Conservation (phyloP, 176 grass and related monocot species). For the Chrysopogon serrulatus region DNA sequence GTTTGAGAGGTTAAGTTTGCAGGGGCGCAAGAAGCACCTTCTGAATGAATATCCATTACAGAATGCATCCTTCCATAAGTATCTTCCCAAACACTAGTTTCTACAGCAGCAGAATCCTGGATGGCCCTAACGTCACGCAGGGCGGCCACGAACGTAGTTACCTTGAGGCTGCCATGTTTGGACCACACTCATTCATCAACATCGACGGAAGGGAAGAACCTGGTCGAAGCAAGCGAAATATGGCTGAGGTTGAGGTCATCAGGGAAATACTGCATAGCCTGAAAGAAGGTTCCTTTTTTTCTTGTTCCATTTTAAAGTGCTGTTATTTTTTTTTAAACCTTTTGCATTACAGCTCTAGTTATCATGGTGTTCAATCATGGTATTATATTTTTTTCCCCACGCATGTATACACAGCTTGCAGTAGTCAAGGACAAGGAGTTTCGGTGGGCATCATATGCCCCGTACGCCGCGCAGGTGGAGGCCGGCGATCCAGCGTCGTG, state of each 20-base stretch:
- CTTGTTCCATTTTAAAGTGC: background rate
- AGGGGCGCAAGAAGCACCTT: conserved; percentile 52
- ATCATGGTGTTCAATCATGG: background rate
- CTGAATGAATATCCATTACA: conserved; percentile 70
- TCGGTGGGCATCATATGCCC: background rate
- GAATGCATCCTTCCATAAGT: conserved; percentile 72
- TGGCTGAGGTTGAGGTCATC: conserved; percentile 39
- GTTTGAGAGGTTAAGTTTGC: conserved; percentile 49
- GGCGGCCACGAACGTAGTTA: conserved; percentile 2
- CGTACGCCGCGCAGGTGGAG: conserved; percentile 41
- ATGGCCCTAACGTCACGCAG: conserved; percentile 45
- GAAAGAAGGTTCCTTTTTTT: background rate
- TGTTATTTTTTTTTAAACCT: background rate
- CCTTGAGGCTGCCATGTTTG: conserved; percentile 35
- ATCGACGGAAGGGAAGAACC: conserved; percentile 35
- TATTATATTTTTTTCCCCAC: background rate
- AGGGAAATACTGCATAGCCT: conserved; percentile 12
- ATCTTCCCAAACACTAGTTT: conserved; percentile 40
- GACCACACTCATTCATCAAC: conserved; percentile 59
- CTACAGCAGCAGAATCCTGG: conserved; percentile 35
- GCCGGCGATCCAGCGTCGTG: conserved; percentile 18
- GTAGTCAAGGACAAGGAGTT: background rate
- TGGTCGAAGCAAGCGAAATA: conserved; percentile 40
- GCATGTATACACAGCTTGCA: conserved; percentile 18
- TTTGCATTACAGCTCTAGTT: background rate